Percentiles rank a stretch among this genome's conserved stretches.
Conservation (phyloP, 441 rosid genomes). For the Adansonia rubrostipa region DNA sequence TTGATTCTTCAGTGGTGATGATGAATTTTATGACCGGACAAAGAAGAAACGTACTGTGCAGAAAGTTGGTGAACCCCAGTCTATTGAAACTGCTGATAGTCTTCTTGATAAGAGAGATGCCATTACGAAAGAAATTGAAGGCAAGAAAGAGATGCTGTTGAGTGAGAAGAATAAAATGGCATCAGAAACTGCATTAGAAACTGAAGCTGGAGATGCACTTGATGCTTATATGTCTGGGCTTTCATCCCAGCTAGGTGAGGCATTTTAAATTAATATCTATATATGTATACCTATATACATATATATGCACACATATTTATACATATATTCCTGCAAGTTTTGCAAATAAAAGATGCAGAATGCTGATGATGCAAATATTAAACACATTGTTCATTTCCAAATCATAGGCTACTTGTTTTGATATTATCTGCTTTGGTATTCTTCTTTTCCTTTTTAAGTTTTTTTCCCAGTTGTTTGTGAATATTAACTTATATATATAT, state of each 20-base stretch:
- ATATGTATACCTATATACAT: too few relatives aligned
- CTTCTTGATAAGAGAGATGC: conserved; percentile 88
- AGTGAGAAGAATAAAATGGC: conserved; percentile 68
- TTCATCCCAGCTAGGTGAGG: conserved; percentile 82
- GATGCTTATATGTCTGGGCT: conserved; percentile 94
- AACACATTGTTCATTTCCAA: background rate
- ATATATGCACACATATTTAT: background rate
- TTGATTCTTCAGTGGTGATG: conserved; percentile 71
- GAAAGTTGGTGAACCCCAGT: conserved; percentile 60
- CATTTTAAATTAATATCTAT: background rate
- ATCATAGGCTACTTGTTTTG: background rate
- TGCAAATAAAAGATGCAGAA: background rate
- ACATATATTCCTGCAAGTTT: background rate
- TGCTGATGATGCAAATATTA: background rate
- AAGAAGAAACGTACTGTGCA: conserved; percentile 63
- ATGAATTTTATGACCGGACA: conserved; percentile 95
- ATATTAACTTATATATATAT: too few relatives aligned
- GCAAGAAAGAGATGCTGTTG: conserved; percentile 53
- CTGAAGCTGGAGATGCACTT: conserved; percentile 79
- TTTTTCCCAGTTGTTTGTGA: background rate
- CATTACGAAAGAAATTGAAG: conserved; percentile 67
- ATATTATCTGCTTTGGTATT: background rate
- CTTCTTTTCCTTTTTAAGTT: background rate
- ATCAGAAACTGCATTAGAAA: conserved; percentile 47
- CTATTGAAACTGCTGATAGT: conserved; percentile 86